A percentile compares a stretch with the other conserved stretches of the same genome.
These are phyloP conservation scores for Fonsecaea erecta DNA, from an alignment of 2,329 filamentous ascomycete genomes.

Conservation along the genomic window DNA sequence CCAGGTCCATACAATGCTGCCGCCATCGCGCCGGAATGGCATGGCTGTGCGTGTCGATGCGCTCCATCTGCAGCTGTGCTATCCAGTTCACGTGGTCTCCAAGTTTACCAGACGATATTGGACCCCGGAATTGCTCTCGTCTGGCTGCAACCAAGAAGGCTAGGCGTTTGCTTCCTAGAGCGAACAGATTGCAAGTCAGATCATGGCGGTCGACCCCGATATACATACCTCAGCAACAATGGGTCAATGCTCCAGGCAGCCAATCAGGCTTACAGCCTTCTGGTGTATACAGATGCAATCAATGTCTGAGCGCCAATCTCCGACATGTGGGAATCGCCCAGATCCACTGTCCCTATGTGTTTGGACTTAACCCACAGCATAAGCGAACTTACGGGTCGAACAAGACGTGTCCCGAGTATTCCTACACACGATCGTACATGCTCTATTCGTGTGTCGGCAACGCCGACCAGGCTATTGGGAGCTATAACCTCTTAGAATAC, in stretches of 20 bases:
- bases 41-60: slow-evolving; percentile 23
- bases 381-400: background rate
- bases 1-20: slow-evolving; percentile 17
- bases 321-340: slow-evolving; percentile 5
- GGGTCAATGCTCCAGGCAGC: background rate
- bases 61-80: slow-evolving; percentile 4
- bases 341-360: background rate
- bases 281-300: slow-evolving; percentile 1
- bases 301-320: slow-evolving; percentile 6
- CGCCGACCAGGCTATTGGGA: background rate
- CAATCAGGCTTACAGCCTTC: slow-evolving; percentile 1
- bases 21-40: slow-evolving; percentile 15
- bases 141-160: background rate
- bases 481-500: background rate
- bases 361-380: too few species aligned
- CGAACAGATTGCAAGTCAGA: slow-evolving; percentile 3
- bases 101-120: background rate
- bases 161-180: background rate
- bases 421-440: background rate
- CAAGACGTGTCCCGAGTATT: background rate
- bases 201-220: slow-evolving; percentile 3
- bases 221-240: slow-evolving; percentile 11
- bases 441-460: background rate
- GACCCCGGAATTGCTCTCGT: background rate
- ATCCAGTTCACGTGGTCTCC: background rate